Conservation (phyloP, 1,139 yeast genomes). For the Geotrichum fermentans region DNA sequence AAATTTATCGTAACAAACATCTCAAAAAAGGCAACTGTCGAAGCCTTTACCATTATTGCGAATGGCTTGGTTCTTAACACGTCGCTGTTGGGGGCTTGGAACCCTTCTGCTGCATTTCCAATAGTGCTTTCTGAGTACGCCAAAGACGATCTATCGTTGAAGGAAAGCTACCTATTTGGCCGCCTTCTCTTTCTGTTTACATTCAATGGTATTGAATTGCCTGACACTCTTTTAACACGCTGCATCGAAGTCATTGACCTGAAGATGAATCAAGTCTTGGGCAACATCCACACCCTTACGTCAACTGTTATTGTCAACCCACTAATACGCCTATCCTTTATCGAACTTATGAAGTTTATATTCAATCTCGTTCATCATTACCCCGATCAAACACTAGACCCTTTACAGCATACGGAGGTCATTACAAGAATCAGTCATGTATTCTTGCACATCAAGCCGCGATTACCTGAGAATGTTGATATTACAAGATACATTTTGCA, state of each 20-base stretch:
- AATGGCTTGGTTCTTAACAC: constrained; percentile 26
- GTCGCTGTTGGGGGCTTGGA: constrained; percentile 20
- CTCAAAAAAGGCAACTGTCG: constrained; percentile 16
- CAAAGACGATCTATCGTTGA: constrained; percentile 6
- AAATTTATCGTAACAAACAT: constrained; percentile 7
- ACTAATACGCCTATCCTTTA: constrained; percentile 18
- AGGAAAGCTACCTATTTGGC: constrained; percentile 19
- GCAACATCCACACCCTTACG: not conserved
- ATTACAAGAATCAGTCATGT: constrained; percentile 19
- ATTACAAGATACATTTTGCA: constrained; percentile 23
- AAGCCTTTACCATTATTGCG: constrained; percentile 28
- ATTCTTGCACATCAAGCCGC: constrained; percentile 19
- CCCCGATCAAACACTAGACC: constrained; percentile 3
- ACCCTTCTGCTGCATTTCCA: constrained; percentile 11
- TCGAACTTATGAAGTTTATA: constrained; percentile 26
- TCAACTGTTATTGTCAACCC: not conserved
- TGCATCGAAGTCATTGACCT: constrained; percentile 20
- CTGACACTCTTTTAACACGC: constrained; percentile 1
- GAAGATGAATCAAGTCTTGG: constrained; percentile 6
- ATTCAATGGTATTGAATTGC: constrained; percentile 20
- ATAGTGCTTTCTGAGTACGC: constrained; percentile 20
- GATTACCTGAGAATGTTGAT: constrained; percentile 14
- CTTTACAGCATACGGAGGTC: not conserved
- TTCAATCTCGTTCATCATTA: constrained; percentile 28
- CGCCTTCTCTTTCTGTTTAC: constrained; percentile 26